Base-by-base conservation (phyloP, 192 early-diverging fungal species). In the Entophlyctis helioformis region DNA sequence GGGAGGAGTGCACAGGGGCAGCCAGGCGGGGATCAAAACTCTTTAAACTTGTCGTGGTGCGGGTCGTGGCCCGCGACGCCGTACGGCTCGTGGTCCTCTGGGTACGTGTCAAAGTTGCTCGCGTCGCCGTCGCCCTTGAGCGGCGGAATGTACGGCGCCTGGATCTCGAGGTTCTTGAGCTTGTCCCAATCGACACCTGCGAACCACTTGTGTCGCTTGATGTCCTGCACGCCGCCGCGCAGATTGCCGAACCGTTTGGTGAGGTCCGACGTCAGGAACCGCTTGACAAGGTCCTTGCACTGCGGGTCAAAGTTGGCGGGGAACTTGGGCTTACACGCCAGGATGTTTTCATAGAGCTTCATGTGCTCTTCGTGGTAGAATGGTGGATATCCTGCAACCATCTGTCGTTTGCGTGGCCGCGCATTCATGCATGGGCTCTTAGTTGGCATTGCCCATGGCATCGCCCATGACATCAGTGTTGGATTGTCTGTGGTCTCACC, bases 201-300 rank as follows among this genome's bases (percentile, higher is more conserved):
- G 57, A 97, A 95, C 94, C 94, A 97, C 48, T 72, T 74, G 66
- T 97, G 94, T 48, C 70, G 67, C 67, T 95, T 93, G 62, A 97
- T 95, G 62, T 97, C 91, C 1, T 77, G 63, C 27, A 74, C 74
- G 1, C 85, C 85, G 37, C 74, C 76, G 38, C 72, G 55, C 55
- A 87, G 59, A 51, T 87, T 87, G 37, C 84, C 85, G 58, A 72
- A 86, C 21, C 85, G 78, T 48, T 84, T 81, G 9, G 85, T 77
- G 28, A 86, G 47, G 50, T 86, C 85, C 7, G 82, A 41, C 1
- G 81, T 78, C 44, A 87, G 53, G 13, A 87, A 50, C 2, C 75
- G 62, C 40, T 83, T 80, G 40, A 87, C 54, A 27, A 87, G 57
- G 55, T 85, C 80, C 51, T 86, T 85, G 34, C 83, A 82, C 13